Conservation (phyloP, 441 rosid species). For the Biscutella laevigata region DNA sequence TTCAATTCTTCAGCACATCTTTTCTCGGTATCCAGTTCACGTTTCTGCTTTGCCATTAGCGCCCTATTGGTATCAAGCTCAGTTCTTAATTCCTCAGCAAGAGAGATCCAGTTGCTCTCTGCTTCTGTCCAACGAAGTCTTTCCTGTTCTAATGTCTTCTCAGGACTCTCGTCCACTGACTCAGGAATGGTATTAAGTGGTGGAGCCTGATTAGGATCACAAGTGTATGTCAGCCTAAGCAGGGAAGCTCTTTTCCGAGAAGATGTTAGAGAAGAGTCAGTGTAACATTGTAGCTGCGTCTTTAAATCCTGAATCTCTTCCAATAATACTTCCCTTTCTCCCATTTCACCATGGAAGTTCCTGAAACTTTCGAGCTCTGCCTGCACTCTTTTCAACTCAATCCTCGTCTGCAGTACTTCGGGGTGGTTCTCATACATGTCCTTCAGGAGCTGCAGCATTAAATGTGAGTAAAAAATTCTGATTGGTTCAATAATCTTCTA, state of each 20-base stretch:
- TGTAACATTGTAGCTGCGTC: conserved; percentile 69
- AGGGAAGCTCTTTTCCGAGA: conserved; percentile 45
- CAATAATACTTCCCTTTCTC: conserved; percentile 85
- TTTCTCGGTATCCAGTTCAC: conserved; percentile 72
- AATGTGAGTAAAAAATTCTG: conserved; percentile 16
- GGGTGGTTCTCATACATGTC: conserved; percentile 90
- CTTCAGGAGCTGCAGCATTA: conserved; percentile 65
- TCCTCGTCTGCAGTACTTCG: conserved; percentile 59
- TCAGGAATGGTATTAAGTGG: conserved; percentile 49
- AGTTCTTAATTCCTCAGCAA: conserved; percentile 67
- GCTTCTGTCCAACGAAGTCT: conserved; percentile 64
- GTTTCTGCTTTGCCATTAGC: conserved; percentile 65
- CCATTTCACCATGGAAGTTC: conserved; percentile 65
- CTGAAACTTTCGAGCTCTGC: conserved; percentile 75
- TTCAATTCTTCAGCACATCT: conserved; percentile 74
- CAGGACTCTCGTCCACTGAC: conserved; percentile 40
- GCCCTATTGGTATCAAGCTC: conserved; percentile 70
- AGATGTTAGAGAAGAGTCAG: conserved; percentile 54
- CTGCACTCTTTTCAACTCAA: conserved; percentile 69
- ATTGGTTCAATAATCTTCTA: conserved; percentile 17
- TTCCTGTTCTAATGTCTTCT: conserved; percentile 58
- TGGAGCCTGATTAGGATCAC: conserved; percentile 34
- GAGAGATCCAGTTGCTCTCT: conserved; percentile 93
- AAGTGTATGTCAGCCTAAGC: conserved; percentile 48
- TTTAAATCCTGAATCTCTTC: conserved; percentile 92